Evolutionary conservation across 495 filamentous ascomycete species (phyloP).

Genomic region (Penicillium pancosmium): DNA sequence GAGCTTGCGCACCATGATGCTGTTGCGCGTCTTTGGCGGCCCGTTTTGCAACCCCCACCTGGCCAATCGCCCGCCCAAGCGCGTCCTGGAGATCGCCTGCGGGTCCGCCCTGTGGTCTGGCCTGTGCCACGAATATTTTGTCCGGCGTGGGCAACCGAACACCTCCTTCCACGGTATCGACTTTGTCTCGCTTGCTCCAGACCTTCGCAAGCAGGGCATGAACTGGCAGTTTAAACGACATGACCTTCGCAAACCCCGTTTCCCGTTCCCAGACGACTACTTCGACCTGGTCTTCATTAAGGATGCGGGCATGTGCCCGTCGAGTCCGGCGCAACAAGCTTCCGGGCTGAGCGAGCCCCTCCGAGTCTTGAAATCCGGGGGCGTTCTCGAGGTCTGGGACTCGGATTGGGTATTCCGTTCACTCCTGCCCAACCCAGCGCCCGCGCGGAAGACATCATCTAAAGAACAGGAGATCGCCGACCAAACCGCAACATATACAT

Average conservation of each 20-base stretch:
- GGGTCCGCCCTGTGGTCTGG: constrained; percentile 90
- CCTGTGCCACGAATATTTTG: constrained; percentile 77
- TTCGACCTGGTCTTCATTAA: constrained; percentile 93
- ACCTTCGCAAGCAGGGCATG: constrained; percentile 72
- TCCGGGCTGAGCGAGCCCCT: constrained; percentile 72
- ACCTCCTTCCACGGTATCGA: constrained; percentile 85
- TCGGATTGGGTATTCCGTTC: constrained; percentile 77
- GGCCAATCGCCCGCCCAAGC: constrained; percentile 65
- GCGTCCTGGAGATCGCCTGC: constrained; percentile 85
- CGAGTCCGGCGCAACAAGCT: constrained; percentile 63
- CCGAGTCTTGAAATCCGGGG: constrained; percentile 76
- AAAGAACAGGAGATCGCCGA: constrained; percentile 65
- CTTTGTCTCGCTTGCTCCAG: constrained; percentile 73
- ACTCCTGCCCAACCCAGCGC: constrained; percentile 72
- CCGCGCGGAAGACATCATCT: constrained; percentile 52
- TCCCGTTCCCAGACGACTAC: constrained; percentile 80
- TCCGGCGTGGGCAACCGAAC: constrained; percentile 57
- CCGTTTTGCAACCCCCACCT: constrained; percentile 74
- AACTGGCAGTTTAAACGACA: constrained; percentile 89
- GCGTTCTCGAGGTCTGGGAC: constrained; percentile 86
- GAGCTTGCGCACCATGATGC: constrained; percentile 77
- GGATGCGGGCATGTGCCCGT: constrained; percentile 72
- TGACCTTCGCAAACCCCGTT: constrained; percentile 71
- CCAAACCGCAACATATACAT: constrained; percentile 74
- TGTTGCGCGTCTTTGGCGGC: constrained; percentile 77